Base-by-base conservation (phyloP, 2,329 filamentous ascomycete species). In the Colletotrichum lini region DNA sequence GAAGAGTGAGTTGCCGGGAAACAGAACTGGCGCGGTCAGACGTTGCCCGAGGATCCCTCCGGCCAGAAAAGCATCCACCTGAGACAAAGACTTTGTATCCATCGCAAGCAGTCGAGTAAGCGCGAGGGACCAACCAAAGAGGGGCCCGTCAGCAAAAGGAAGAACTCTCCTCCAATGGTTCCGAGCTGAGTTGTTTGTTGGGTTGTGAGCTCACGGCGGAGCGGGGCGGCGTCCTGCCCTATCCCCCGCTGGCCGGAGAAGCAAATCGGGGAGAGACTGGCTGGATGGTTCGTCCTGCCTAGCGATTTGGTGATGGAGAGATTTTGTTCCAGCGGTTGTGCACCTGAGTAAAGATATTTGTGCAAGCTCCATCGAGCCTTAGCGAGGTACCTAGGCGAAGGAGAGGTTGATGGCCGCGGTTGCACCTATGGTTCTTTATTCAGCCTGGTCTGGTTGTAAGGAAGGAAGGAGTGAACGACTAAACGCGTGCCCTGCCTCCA, bases 1-100 rank as follows among this genome's bases (percentile, higher is more conserved):
- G 23, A n/a, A 35, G 7, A 21, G 15, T 63, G 38, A 21, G 15
- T 63, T n/a, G 49, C 54, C 35, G 18, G 40, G 50, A 35, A 21
- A 60, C 38, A 44, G 50, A 13, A 42, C 50, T 40, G 53, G 57
- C 54, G 52, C 65, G 68, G 53, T 71, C 65, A 68, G 58, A 71
- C 65, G 26, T 56, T 45, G n/a, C 30, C 30, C 30, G 38, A 52
- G 45, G 23, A 50, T 26, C 26, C 26, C 26, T 26, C 26, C 30
- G n/a, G n/a, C n/a, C 38, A 21, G 9, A 40, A 65, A 12, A n/a
- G 63, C 23, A 58, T 58, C 65, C 58, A 71, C 68, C 64, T 58
- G 57, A 47, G 44, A 71, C 68, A 38, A 47, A 18, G 45, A n/a
- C 45, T n/a, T 30, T 40, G 15, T 61, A 44, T 50, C 50, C 21